Evolutionary conservation across 2,329 filamentous ascomycete species (phyloP), one percentile per base, ranked within the genome.

Genomic region (Sarocladium oryzae): DNA sequence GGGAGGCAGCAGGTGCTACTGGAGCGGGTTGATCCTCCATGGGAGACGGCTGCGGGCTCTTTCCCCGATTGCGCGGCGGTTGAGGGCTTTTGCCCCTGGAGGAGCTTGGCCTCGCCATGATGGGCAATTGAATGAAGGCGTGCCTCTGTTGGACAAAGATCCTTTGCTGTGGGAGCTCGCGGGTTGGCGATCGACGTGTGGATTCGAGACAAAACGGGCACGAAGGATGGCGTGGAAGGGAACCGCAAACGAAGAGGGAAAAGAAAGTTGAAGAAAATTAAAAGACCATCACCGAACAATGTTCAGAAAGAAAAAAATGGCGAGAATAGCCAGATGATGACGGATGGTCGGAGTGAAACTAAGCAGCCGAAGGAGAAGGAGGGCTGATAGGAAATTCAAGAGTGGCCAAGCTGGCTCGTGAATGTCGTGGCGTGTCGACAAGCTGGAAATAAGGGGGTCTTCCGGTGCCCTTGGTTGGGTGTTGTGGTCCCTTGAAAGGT

Each of bases 61-160:
- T 67, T 61, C 64, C 63, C 62, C 66, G 61, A 51, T 56, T 55
- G 62, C 53, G 65, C 66, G 68, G 69, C 70, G 56, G 50, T 57
- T 48, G 43, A 48, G 26, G 43, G 16, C 40, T 43, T 43, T 28
- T 43, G 40, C 40, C 40, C 40, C 40, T 43, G 40, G 40, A 43
- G 21, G 40, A 43, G 40, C 40, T 43, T 26, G 40, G 40, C 40
- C 40, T 63, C 53, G 65, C 67, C 68, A 70, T 70, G 56, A 49
- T 57, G 54, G 49, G 21, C 6, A 13, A 15, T 26, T 6, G 32
- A 3, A 21, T 8, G 6, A 16, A 11, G 6, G 24, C 3, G 4
- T 20, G 18, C 26, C 43, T 48, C 32, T 37, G 18, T 16, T 18
- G 7, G 45, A n/a, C 28, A 30, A 35, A 23, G n/a, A 6, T 26